These are phyloP conservation scores for Citrullus amarus DNA, from an alignment of 306 rosid species.

Conservation along the genomic window DNA sequence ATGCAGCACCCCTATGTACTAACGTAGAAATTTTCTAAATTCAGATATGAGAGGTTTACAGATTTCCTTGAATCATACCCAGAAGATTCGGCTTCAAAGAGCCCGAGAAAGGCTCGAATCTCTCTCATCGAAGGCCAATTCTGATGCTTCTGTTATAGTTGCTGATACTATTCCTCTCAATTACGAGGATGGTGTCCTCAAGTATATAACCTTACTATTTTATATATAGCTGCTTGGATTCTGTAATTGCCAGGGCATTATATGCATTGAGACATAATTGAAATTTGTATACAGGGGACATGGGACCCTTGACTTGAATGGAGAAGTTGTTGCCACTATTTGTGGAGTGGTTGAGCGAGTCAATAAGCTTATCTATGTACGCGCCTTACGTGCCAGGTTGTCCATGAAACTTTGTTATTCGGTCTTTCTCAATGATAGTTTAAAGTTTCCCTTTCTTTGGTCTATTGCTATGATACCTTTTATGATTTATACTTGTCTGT, in stretches of 20 bases:
- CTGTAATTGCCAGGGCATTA: neutral
- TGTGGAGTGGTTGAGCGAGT: constrained; percentile 86
- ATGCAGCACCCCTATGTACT: neutral
- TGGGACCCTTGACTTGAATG: constrained; percentile 64
- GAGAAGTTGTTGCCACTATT: constrained; percentile 65
- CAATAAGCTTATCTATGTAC: constrained; percentile 84
- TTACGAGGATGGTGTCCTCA: constrained; percentile 58
- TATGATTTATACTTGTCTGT: neutral
- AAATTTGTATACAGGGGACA: constrained; percentile 44
- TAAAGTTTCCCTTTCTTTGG: neutral
- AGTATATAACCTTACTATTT: constrained; percentile 11
- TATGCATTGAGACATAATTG: neutral
- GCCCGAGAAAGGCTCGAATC: constrained; percentile 54
- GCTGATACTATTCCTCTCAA: constrained; percentile 73
- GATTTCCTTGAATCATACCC: constrained; percentile 62
- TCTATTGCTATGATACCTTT: neutral
- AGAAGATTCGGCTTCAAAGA: constrained; percentile 69
- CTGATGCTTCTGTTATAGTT: constrained; percentile 64
- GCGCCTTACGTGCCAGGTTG: constrained; percentile 61
- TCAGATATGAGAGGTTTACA: constrained; percentile 23
- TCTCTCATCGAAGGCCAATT: constrained; percentile 51
- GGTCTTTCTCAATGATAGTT: neutral
- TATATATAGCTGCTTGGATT: neutral
- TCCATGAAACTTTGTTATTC: neutral
- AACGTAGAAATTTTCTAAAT: neutral